Evolutionary conservation across 2,329 filamentous ascomycete genomes (phyloP).

Genomic region (Pseudocercospora fijiensis): DNA sequence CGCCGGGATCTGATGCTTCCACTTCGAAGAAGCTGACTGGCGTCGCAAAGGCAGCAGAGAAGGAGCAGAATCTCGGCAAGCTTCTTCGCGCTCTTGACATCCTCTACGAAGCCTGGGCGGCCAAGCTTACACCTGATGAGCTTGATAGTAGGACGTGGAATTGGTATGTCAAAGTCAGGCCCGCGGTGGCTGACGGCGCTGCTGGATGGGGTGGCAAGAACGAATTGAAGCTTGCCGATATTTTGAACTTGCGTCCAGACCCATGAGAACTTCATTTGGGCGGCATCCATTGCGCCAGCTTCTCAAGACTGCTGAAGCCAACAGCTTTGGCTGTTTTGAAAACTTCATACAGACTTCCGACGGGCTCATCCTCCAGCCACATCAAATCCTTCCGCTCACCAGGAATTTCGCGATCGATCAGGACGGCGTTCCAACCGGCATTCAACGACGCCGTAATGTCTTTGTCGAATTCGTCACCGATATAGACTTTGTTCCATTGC

Average conservation of each 20-base stretch:
- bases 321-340: slow-evolving; percentile 26
- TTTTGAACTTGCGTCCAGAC: slow-evolving; percentile 57
- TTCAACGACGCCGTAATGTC: slow-evolving; percentile 51
- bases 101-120: slow-evolving; percentile 71
- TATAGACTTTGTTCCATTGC: slow-evolving; percentile 48
- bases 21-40: slow-evolving; percentile 55
- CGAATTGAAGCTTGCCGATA: slow-evolving; percentile 62
- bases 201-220: slow-evolving; percentile 85
- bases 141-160: slow-evolving; percentile 74
- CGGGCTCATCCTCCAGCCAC: slow-evolving; percentile 25
- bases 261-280: background rate
- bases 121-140: slow-evolving; percentile 62
- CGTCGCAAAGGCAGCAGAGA: slow-evolving; percentile 58
- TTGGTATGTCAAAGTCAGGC: slow-evolving; percentile 77
- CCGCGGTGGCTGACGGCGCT: slow-evolving; percentile 70
- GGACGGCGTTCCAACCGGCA: slow-evolving; percentile 51
- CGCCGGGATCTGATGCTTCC: slow-evolving; percentile 36
- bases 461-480: slow-evolving; percentile 56
- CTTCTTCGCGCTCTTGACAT: slow-evolving; percentile 70
- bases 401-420: slow-evolving; percentile 42
- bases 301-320: slow-evolving; percentile 28
- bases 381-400: slow-evolving; percentile 19
- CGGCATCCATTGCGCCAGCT: slow-evolving; percentile 31
- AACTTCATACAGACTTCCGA: slow-evolving; percentile 21
- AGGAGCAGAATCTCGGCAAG: slow-evolving; percentile 66